phyloP scores from a whole-genome alignment of 495 filamentous ascomycete genomes.

The Penicillium simplicissimum region DNA sequence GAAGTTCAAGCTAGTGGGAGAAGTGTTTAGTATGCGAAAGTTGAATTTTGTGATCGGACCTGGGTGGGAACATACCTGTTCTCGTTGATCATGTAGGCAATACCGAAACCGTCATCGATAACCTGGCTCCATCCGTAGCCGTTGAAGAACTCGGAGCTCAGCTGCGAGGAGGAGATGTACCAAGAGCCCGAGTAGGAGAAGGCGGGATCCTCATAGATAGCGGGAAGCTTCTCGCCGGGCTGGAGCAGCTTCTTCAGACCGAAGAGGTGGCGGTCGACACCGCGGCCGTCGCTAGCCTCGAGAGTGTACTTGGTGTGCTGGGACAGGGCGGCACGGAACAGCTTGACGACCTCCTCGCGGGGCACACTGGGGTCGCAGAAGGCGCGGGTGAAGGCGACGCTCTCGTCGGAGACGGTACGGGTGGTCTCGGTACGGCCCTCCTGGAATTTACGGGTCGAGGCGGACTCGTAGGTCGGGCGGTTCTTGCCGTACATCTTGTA shows the following conservation, averaged over 20 bases:
- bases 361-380: slow-evolving; percentile 67
- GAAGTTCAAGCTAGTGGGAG: slow-evolving; percentile 76
- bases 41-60: neutral
- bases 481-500: slow-evolving; percentile 99
- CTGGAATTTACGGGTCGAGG: slow-evolving; percentile 91
- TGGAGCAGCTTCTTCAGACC: slow-evolving; percentile 89
- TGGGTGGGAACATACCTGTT: slow-evolving; percentile 54
- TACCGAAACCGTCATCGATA: slow-evolving; percentile 91
- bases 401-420: slow-evolving; percentile 87
- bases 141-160: slow-evolving; percentile 97
- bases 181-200: slow-evolving; percentile 83
- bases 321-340: slow-evolving; percentile 79
- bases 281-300: slow-evolving; percentile 85
- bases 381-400: slow-evolving; percentile 84
- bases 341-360: slow-evolving; percentile 62
- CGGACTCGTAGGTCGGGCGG: slow-evolving; percentile 97
- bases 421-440: slow-evolving; percentile 96
- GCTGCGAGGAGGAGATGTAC: slow-evolving; percentile 85
- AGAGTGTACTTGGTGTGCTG: slow-evolving; percentile 87
- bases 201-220: slow-evolving; percentile 82
- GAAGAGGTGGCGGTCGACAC: slow-evolving; percentile 95
- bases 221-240: slow-evolving; percentile 79
- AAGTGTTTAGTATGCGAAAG: slow-evolving; percentile 22
- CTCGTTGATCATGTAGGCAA: slow-evolving; percentile 99
- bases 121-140: slow-evolving; percentile 99